phyloP scores from a whole-genome alignment of 805 yeast species.

The Yarrowia deformans region DNA sequence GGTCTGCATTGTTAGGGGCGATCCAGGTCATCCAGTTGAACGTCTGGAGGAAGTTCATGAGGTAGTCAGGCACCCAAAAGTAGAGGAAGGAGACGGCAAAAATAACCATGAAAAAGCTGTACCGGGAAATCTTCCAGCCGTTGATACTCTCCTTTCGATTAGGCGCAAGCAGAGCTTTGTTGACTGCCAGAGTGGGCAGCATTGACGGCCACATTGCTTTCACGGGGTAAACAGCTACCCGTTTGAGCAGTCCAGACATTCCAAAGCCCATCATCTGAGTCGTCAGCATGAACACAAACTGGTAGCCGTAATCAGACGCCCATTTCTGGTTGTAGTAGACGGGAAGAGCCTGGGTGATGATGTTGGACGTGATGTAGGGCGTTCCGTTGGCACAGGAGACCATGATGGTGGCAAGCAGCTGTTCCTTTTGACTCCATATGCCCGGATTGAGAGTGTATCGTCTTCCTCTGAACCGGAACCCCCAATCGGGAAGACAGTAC shows the following conservation, averaged over 20 bases:
- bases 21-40: slow-evolving; percentile 13
- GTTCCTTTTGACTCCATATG: background rate
- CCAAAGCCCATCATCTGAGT: background rate
- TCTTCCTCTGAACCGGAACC: background rate
- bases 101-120: background rate
- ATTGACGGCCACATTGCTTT: background rate
- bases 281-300: background rate
- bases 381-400: background rate
- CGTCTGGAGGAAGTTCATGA: background rate
- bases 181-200: background rate
- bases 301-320: background rate
- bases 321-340: background rate
- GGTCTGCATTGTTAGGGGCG: background rate
- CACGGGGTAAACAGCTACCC: background rate
- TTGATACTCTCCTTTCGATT: background rate
- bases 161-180: background rate
- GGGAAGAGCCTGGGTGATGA: background rate
- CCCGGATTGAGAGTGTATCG: background rate
- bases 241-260: background rate
- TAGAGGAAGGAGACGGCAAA: background rate
- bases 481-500: background rate
- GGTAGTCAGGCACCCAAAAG: slow-evolving; percentile 1
- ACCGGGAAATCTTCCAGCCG: background rate
- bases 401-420: background rate
- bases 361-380: background rate